Base-by-base conservation (phyloP, 371 early-diverging fungal species). In the Quaeritorhiza haematococci region DNA sequence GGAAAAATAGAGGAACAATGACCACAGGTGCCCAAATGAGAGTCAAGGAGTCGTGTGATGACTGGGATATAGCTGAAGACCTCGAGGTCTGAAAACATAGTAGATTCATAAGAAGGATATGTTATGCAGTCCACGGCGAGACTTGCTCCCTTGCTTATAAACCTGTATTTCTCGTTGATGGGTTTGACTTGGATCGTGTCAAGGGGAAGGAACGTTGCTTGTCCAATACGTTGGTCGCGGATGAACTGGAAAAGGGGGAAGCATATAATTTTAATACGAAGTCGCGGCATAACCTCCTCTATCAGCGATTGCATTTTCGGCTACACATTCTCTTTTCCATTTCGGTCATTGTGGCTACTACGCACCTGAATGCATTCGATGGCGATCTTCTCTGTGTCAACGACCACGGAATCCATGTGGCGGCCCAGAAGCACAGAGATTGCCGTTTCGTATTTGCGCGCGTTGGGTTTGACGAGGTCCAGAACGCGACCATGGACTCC, bases 151-250 rank as follows among this genome's bases (percentile, higher is more conserved):
- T 84, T 82, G 17, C 79, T 74, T 26, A 88, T 67, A 38, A 76
- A 81, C n/a, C 94, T 80, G 50, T 87, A 84, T 42, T 87, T 82
- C 48, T 95, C 94, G 62, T 88, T 85, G 56, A 90, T 72, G 4
- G 84, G 74, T 61, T 87, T 86, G 8, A 80, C 74, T 1, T 64
- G 64, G 7, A 98, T 66, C 0, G 88, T 86, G 55, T 93, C 89
- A 17, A 99, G 72, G 1, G 98, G 98, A 35, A 99, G 66, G 71
- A 99, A 99, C 0, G 95, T 94, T 0, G 93, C 91, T 49, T 88
- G 84, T 5, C 96, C 95, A 5, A 85, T 74, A 23, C 92, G 90
- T 72, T 96, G 94, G 62, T 97, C 97, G 60, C 92, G 81, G 76
- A 99, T 74, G 64, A 92, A 93, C 1, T 26, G 48, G 23, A 30